Percentiles rank a stretch among this genome's conserved stretches.
Evolutionary conservation across 768 basidiomycete species (phyloP).

Genomic region (Hortiboletus flavorubellus): DNA sequence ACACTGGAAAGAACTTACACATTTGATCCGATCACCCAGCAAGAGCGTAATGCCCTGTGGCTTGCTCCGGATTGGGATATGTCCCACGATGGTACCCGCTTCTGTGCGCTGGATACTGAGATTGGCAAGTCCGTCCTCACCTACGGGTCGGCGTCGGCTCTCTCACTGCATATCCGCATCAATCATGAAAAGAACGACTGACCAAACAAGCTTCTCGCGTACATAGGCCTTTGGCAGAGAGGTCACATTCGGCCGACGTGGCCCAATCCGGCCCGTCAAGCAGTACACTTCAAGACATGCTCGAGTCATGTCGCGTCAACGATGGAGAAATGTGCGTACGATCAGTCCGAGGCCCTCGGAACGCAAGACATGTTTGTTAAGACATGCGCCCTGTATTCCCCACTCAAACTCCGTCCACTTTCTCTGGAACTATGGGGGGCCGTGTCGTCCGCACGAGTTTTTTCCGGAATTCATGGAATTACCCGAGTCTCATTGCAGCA

Average conservation of each 20-base stretch:
- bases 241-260: constrained; percentile 91
- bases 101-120: constrained; percentile 88
- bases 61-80: constrained; percentile 95
- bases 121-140: constrained; percentile 96
- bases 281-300: constrained; percentile 97
- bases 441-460: constrained; percentile 1
- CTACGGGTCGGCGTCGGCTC: constrained; percentile 34
- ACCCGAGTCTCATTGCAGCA: constrained; percentile 92
- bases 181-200: constrained; percentile 26
- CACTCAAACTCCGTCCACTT: constrained; percentile 99
- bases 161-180: neutral
- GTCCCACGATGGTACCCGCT: constrained; percentile 77
- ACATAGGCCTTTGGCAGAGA: constrained; percentile 84
- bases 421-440: constrained; percentile 68
- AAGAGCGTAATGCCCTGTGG: constrained; percentile 97
- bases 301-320: constrained; percentile 71
- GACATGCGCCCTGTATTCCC: constrained; percentile 97
- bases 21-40: constrained; percentile 87
- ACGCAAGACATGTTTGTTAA: constrained; percentile 78
- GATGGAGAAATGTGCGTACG: neutral
- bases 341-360: constrained; percentile 18
- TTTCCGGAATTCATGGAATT: constrained; percentile 4
- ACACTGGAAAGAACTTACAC: constrained; percentile 33
- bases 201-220: constrained; percentile 93
- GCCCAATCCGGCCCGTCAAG: constrained; percentile 79